Evolutionary conservation across 1,139 yeast species (phyloP), one percentile per base, ranked within the genome.

Genomic region (Blastobotrys persicus): DNA sequence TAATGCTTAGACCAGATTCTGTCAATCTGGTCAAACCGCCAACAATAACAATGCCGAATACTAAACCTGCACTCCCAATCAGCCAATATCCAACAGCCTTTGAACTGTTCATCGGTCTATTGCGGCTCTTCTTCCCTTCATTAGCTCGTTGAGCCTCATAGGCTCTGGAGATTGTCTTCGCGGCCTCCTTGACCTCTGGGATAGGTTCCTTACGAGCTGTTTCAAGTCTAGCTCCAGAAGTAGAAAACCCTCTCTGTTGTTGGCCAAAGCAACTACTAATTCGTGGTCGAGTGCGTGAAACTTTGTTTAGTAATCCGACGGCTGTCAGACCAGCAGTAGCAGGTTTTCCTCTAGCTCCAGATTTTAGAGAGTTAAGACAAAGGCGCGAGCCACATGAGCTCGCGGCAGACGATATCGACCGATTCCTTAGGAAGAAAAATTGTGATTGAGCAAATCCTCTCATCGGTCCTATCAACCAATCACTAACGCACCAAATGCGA

Each of bases 1-100:
- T 92, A 64, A 94, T 94, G 44, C 96, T 87, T 45, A 94, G 74
- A 0, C 98, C 99, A 1, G 96, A 87, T 65, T 94, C 98, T 0
- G 98, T 94, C 44, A 94, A 75, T 61, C 99, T 78, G 0, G 98
- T 94, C 46, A 94, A 76, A 0, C 99, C 99, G 45, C 98, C 99
- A 4, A 94, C 75, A n/a, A 94, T 85, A 13, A 92, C 98, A 53
- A 94, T 94, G 40, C 96, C 96, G 67, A 92, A 92, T 1, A 94
- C 96, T 26, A 92, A 73, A 1, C 88, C 84, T 1, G 98, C 87
- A 1, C 95, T 84, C n/a, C 95, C 94, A 14, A 92, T 70, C 46
- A 95, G 76, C 91, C 98, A 86, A 64, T 85, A 87, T 0, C 96
- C 97, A 4, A 88, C 92, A 11, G 58, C 53, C 34, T 62, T 65